Percentiles rank a stretch among this genome's conserved stretches.
phyloP scores from a whole-genome alignment of 108 stramenopile species.

The Seminavis robusta region DNA sequence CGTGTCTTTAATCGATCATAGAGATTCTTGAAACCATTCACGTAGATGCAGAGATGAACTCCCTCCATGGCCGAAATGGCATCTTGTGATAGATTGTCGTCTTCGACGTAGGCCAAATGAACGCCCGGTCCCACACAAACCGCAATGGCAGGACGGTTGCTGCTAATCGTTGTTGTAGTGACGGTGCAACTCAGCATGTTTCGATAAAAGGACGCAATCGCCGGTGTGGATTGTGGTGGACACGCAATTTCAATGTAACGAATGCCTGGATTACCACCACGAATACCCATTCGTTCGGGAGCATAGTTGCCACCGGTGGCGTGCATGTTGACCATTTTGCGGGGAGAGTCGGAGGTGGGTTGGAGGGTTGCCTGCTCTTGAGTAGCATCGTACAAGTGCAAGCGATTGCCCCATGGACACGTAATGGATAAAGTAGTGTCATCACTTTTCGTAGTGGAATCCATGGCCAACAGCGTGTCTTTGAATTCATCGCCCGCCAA shows the following conservation, averaged over 20 bases:
- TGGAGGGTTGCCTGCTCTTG: background rate
- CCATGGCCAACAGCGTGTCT: background rate
- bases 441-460: slow-evolving; percentile 8
- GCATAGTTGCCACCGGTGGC: slow-evolving; percentile 3
- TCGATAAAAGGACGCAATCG: slow-evolving; percentile 50
- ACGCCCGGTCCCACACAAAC: slow-evolving; percentile 44
- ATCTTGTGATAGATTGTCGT: slow-evolving; percentile 26
- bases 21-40: slow-evolving; percentile 26
- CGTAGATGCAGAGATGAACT: slow-evolving; percentile 48
- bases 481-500: slow-evolving; percentile 1
- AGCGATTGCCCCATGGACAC: slow-evolving; percentile 28
- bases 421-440: slow-evolving; percentile 15
- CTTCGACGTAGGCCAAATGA: slow-evolving; percentile 30
- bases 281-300: slow-evolving; percentile 12
- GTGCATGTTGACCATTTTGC: slow-evolving; percentile 10
- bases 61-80: slow-evolving; percentile 31
- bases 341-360: slow-evolving; percentile 8
- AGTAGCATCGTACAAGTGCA: slow-evolving; percentile 13
- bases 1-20: slow-evolving; percentile 36
- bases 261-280: slow-evolving; percentile 30
- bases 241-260: slow-evolving; percentile 49
- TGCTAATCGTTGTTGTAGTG: slow-evolving; percentile 11
- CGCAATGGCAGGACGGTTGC: background rate
- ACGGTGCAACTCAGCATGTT: slow-evolving; percentile 46
- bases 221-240: slow-evolving; percentile 21